Percentiles rank a stretch among this genome's conserved stretches.
phyloP scores from a whole-genome alignment of 805 yeast species.

The Spathaspora gorwiae region DNA sequence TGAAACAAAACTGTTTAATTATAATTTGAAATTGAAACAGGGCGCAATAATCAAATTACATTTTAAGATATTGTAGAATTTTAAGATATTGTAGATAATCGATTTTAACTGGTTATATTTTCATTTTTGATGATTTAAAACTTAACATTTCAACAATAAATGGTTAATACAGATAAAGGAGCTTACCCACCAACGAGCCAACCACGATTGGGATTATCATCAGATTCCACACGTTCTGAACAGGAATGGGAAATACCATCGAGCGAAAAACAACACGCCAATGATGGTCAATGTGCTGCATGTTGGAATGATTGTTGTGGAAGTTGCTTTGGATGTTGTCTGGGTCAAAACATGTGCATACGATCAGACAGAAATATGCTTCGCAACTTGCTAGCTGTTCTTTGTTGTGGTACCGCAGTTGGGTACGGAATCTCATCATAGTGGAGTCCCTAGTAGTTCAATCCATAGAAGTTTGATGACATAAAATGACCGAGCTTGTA shows the following conservation, averaged over 20 bases:
- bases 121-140: no score
- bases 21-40: no score
- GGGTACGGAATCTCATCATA: neutral
- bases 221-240: neutral
- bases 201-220: neutral
- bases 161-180: neutral
- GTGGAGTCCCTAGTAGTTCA: neutral
- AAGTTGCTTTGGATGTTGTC: slow-evolving; percentile 5
- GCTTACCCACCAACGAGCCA: neutral
- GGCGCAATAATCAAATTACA: no score
- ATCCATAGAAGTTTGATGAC: no score
- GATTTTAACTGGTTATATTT: no score
- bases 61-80: no score
- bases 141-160: neutral
- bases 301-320: slow-evolving; percentile 5
- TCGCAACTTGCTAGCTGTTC: slow-evolving; percentile 2
- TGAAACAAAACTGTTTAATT: no score
- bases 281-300: slow-evolving; percentile 3
- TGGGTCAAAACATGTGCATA: slow-evolving; percentile 1
- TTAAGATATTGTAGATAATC: no score
- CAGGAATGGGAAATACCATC: neutral
- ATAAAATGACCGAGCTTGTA: no score
- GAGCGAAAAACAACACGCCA: slow-evolving; percentile 1
- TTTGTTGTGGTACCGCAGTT: slow-evolving; percentile 5
- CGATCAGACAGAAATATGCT: slow-evolving; percentile 3